Base-by-base conservation (phyloP, 805 yeast genomes). In the Candida pini region DNA sequence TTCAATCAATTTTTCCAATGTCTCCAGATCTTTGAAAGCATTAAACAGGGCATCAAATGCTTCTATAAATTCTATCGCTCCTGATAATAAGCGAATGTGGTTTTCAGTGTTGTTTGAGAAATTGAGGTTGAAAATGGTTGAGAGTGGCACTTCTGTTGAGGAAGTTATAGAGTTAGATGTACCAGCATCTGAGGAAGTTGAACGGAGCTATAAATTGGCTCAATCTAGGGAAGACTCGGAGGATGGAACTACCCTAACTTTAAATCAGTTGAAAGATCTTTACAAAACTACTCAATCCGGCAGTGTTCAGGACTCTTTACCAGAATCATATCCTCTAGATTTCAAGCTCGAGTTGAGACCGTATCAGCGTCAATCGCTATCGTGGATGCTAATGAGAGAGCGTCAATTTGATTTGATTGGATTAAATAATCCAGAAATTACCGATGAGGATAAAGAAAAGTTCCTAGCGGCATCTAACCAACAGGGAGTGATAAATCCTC, bases 311-410 rank as follows among this genome's bases (percentile, higher is more conserved):
- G 70, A 72, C 9, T 63, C 69, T 18, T 62, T 81, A 4, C 89
- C 89, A 2, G 80, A 75, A 40, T 72, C 82, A 1, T 78, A 78
- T 2, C 77, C 74, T 0, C 48, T 49, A 1, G 70, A 71, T 35
- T 82, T 88, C 48, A 66, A 65, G 7, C 47, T 89, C 32, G 62
- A 63, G 1, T 60, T 90, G 32, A 64, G 95, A 36, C 72, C 77
- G 1, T 90, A 90, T 54, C 97, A 90, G 57, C 78, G 73, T 41
- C 86, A 81, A 48, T 96, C 95, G 0, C 60, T 87, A 20, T 76
- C 89, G 1, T 88, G 96, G 96, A 81, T 88, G 90, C 59, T 87
- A n/a, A 69, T 77, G 21, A 65, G 90, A 36, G 96, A 88, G 51
- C 68, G 73, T 26, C 88, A 81, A 43, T 58, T 71, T 40, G 69